Conservation (phyloP, 805 yeast genomes). For the Saturnispora mendoncae region DNA sequence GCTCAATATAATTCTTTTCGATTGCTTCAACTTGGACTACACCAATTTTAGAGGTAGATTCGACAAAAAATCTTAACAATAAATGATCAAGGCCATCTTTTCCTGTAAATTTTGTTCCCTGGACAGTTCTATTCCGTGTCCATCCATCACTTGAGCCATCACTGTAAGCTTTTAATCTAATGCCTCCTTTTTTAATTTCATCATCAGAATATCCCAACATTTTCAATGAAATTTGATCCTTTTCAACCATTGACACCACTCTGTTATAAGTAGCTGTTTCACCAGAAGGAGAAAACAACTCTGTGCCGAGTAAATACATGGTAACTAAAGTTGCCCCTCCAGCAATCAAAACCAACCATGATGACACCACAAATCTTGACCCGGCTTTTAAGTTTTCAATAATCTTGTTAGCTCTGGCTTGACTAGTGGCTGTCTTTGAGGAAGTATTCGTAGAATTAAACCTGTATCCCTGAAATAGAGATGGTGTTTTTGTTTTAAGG, state of each 20-base stretch:
- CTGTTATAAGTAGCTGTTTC: conserved; percentile 86
- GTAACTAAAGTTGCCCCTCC: conserved; percentile 59
- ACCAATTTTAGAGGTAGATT: conserved; percentile 56
- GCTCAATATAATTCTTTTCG: conserved; percentile 54
- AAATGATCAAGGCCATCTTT: conserved; percentile 73
- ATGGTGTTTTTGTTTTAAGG: too few species aligned
- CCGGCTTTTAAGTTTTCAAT: conserved; percentile 44
- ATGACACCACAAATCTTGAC: conserved; percentile 52
- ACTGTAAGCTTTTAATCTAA: conserved; percentile 74
- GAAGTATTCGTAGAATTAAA: too few species aligned
- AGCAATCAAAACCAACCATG: conserved; percentile 59
- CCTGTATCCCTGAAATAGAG: too few species aligned
- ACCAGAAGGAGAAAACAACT: conserved; percentile 80
- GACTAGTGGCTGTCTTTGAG: conserved; percentile 11
- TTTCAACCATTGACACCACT: conserved; percentile 69
- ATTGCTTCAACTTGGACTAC: conserved; percentile 74
- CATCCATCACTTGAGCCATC: conserved; percentile 62
- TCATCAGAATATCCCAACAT: conserved; percentile 35
- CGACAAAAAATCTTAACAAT: conserved; percentile 80
- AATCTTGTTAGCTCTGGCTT: conserved; percentile 25
- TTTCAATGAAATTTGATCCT: conserved; percentile 50
- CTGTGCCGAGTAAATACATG: conserved; percentile 67
- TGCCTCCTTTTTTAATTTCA: conserved; percentile 35
- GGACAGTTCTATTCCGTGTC: conserved; percentile 83
- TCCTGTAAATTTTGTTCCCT: conserved; percentile 54